Conservation (phyloP, 129 eudicot genomes). For the Sambucus nigra region DNA sequence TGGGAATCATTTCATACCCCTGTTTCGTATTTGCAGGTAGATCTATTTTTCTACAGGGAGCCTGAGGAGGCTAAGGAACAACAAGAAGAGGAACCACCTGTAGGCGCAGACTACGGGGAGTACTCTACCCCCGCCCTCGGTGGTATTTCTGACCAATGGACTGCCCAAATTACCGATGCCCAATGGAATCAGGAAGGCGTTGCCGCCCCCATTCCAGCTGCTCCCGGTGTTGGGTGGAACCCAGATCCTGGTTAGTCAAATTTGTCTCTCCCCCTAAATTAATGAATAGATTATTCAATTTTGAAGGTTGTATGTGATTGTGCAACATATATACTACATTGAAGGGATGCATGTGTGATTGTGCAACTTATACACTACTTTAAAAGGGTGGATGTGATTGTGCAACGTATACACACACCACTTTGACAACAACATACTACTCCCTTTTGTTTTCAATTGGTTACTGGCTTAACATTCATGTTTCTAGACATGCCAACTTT, state of each 20-base stretch:
- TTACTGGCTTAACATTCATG: no score
- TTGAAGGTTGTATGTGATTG: no score
- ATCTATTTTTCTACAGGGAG: conserved; percentile 77
- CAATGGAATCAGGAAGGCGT: conserved; percentile 32
- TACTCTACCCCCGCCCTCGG: conserved; percentile 30
- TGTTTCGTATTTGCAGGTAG: conserved; percentile 44
- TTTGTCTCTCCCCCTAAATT: not conserved
- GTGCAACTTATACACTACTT: not conserved
- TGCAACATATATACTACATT: not conserved
- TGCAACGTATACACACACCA: no score
- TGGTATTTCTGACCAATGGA: conserved; percentile 46
- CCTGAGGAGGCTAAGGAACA: conserved; percentile 75
- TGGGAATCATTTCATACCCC: no score
- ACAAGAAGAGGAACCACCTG: conserved; percentile 47
- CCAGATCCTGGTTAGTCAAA: conserved; percentile 38
- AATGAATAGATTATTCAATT: no score
- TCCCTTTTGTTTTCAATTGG: no score
- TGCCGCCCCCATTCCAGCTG: conserved; percentile 30
- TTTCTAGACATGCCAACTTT: no score
- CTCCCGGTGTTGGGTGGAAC: conserved; percentile 34
- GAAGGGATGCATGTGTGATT: not conserved
- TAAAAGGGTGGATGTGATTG: no score
- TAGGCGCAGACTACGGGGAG: conserved; percentile 33
- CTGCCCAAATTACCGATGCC: conserved; percentile 27
- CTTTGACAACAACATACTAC: no score